Evolutionary conservation across 352 stramenopile species (phyloP).

Genomic region (Chrysophaeum taylorii): DNA sequence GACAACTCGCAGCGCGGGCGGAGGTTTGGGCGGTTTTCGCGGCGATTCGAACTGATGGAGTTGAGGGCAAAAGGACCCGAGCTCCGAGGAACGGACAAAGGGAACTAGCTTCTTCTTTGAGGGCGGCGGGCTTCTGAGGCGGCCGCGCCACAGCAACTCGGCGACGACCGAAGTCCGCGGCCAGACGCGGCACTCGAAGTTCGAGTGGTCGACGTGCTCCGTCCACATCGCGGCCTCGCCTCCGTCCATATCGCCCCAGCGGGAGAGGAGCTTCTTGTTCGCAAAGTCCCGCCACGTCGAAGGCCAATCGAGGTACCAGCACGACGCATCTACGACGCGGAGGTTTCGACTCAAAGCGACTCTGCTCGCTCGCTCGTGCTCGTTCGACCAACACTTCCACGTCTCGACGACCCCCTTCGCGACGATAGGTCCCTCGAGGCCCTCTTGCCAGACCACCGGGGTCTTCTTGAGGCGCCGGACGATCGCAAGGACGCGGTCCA

Average conservation of each 20-base stretch:
- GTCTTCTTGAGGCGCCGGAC: slow-evolving; percentile 1
- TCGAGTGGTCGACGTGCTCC: slow-evolving; percentile 16
- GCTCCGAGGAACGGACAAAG: too few species aligned
- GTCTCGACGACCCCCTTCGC: slow-evolving; percentile 1
- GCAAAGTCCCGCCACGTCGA: slow-evolving; percentile 2
- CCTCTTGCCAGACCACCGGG: slow-evolving; percentile 19
- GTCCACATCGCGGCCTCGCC: slow-evolving; percentile 21
- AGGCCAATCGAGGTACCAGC: slow-evolving; percentile 17
- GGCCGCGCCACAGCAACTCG: background rate
- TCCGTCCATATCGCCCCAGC: background rate
- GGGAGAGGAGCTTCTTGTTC: background rate
- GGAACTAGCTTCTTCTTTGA: too few species aligned
- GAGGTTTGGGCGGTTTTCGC: too few species aligned
- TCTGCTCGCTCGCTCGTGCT: background rate
- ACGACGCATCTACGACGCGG: slow-evolving; percentile 6
- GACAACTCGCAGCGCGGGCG: too few species aligned
- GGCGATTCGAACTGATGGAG: too few species aligned
- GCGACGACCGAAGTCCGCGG: slow-evolving; percentile 8
- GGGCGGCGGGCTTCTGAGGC: too few species aligned
- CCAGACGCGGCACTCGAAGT: slow-evolving; percentile 17
- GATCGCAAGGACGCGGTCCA: slow-evolving; percentile 12
- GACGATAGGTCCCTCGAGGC: slow-evolving; percentile 4
- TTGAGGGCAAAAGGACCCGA: too few species aligned
- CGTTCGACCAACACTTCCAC: slow-evolving; percentile 20
- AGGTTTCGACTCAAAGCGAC: background rate